Percentiles rank a stretch among this genome's conserved stretches.
These are phyloP conservation scores for Aspergillus thermomutatus DNA, from an alignment of 2,329 filamentous ascomycete species.

Conservation along the genomic window DNA sequence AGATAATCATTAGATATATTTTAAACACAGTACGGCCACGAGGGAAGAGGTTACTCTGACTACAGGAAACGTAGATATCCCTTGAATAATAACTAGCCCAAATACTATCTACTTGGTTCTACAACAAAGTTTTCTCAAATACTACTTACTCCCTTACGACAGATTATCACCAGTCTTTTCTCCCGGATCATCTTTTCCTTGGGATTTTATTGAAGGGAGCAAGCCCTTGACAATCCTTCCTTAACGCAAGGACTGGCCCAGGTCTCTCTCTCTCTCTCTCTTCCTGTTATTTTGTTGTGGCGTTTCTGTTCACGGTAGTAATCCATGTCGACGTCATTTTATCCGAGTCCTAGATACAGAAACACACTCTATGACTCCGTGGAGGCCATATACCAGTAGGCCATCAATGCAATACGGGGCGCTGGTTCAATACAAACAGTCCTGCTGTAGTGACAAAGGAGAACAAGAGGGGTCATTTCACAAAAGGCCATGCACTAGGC, in stretches of 20 bases:
- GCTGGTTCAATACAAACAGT: conserved; percentile 4
- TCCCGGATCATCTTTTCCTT: background rate
- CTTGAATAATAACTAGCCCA: background rate
- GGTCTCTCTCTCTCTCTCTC: background rate
- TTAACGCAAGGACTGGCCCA: background rate
- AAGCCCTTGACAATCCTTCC: background rate
- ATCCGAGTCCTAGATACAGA: conserved; percentile 9
- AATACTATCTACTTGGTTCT: too few relatives aligned
- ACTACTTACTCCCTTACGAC: background rate
- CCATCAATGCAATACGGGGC: conserved; percentile 19
- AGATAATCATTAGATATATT: background rate
- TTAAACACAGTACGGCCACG: background rate
- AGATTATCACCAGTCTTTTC: background rate
- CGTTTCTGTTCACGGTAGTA: background rate
- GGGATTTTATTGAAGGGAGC: background rate
- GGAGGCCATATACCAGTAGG: conserved; percentile 21
- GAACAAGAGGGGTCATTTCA: background rate
- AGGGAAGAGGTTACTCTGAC: background rate
- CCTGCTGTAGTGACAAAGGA: conserved; percentile 5
- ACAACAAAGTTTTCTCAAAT: background rate
- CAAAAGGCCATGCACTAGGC: conserved; percentile 16
- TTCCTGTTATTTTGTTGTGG: background rate
- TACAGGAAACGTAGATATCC: background rate
- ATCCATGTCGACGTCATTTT: conserved; percentile 6
- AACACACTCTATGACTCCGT: conserved; percentile 16